These are phyloP conservation scores for Vigna trinervia DNA, from an alignment of 306 rosid genomes.

Conservation along the genomic window DNA sequence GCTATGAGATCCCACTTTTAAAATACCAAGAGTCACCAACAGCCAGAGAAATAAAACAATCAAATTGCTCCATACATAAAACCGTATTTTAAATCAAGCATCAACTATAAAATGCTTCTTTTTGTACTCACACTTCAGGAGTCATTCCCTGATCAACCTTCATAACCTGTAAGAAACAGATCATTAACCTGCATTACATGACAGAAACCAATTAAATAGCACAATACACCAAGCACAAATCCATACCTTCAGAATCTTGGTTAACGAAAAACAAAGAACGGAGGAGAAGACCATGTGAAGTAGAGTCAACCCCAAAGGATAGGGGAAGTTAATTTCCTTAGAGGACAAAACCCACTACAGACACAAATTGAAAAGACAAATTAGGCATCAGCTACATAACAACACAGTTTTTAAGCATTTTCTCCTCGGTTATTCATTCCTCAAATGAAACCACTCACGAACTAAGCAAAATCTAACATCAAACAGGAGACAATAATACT, in stretches of 20 bases:
- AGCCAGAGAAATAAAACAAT: constrained; percentile 3
- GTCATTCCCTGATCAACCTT: constrained; percentile 99
- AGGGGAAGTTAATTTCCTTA: constrained; percentile 95
- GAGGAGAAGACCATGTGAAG: constrained; percentile 99
- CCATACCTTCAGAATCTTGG: constrained; percentile 88
- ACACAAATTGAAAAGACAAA: constrained; percentile 33
- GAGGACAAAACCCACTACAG: constrained; percentile 98
- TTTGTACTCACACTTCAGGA: constrained; percentile 78
- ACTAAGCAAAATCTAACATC: constrained; percentile 13
- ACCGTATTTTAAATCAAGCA: constrained; percentile 24
- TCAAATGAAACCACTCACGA: constrained; percentile 11
- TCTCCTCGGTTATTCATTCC: constrained; percentile 11
- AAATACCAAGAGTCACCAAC: constrained; percentile 17
- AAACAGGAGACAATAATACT: constrained; percentile 19
- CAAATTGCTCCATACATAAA: background rate
- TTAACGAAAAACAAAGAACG: constrained; percentile 78
- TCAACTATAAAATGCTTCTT: constrained; percentile 19
- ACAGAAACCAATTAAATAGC: constrained; percentile 21
- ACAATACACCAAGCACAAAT: constrained; percentile 36
- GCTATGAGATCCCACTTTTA: constrained; percentile 20
- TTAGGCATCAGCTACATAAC: constrained; percentile 45
- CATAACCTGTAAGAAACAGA: constrained; percentile 67
- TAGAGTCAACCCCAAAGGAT: constrained; percentile 95
- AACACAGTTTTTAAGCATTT: constrained; percentile 8
- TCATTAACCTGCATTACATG: constrained; percentile 21